A percentile compares a stretch with the other conserved stretches of the same genome.
Conservation (phyloP, 2,329 filamentous ascomycete species). For the Nemania sp. region DNA sequence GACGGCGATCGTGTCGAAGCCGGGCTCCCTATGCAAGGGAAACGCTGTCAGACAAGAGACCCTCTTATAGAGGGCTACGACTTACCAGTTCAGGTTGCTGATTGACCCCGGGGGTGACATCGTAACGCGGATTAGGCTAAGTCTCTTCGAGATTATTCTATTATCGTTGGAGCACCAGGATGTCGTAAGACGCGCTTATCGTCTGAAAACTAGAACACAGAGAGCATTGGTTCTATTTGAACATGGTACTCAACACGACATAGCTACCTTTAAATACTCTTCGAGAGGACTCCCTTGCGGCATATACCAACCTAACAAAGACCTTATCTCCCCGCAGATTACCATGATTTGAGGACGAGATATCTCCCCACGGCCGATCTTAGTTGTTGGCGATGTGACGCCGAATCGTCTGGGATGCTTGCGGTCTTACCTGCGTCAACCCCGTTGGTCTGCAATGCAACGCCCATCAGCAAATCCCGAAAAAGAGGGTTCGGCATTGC, state of each 20-base stretch:
- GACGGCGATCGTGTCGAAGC: constrained; percentile 49
- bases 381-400: constrained; percentile 25
- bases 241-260: neutral
- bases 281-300: constrained; percentile 2
- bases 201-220: constrained; percentile 9
- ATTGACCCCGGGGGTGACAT: constrained; percentile 52
- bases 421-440: constrained; percentile 37
- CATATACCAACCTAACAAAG: constrained; percentile 13
- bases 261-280: neutral
- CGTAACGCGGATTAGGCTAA: constrained; percentile 24
- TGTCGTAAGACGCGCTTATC: constrained; percentile 8
- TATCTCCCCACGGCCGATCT: constrained; percentile 18
- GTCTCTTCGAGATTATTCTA: constrained; percentile 5
- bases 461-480: constrained; percentile 42
- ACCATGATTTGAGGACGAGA: constrained; percentile 18
- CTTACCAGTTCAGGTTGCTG: constrained; percentile 51
- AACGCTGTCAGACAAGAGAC: constrained; percentile 35
- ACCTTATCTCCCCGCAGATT: constrained; percentile 28
- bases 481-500: constrained; percentile 35
- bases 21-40: constrained; percentile 44
- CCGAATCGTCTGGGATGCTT: constrained; percentile 35
- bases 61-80: constrained; percentile 13
- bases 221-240: neutral
- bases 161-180: neutral
- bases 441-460: constrained; percentile 41